phyloP scores from a whole-genome alignment of 1,284 basidiomycete species.

The Malassezia yamatoensis region DNA sequence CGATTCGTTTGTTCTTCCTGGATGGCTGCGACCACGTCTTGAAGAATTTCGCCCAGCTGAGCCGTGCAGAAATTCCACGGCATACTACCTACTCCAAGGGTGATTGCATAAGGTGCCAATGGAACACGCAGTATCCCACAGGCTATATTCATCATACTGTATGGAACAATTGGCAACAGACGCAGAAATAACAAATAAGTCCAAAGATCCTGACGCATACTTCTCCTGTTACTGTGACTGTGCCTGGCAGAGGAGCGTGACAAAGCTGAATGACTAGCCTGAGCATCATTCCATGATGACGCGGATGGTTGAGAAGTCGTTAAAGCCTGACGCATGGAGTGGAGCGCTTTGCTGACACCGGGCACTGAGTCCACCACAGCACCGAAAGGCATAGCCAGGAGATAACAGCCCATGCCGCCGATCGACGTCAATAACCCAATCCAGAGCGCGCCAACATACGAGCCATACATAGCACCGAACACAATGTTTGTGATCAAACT shows the following conservation, averaged over 20 bases:
- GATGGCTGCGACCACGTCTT: conserved; percentile 36
- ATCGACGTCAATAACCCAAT: conserved; percentile 39
- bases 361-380: conserved; percentile 34
- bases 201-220: conserved; percentile 25
- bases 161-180: conserved; percentile 44
- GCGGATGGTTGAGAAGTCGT: not conserved
- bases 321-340: conserved; percentile 35
- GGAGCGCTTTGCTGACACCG: conserved; percentile 33
- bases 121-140: conserved; percentile 43
- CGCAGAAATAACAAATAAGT: conserved; percentile 41
- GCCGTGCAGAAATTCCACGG: conserved; percentile 47
- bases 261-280: too few species aligned
- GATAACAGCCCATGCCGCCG: conserved; percentile 41
- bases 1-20: conserved; percentile 1
- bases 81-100: conserved; percentile 36
- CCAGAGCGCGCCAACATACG: conserved; percentile 36
- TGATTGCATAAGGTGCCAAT: conserved; percentile 35
- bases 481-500: conserved; percentile 46
- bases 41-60: conserved; percentile 41
- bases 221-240: not conserved
- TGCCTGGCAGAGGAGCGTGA: not conserved
- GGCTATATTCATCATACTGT: conserved; percentile 46
- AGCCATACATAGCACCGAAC: conserved; percentile 46
- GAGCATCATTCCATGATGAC: not conserved
- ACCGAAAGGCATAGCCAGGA: conserved; percentile 33